Conservation (phyloP, 2,329 filamentous ascomycete species). For the Fusarium sulawesiense region DNA sequence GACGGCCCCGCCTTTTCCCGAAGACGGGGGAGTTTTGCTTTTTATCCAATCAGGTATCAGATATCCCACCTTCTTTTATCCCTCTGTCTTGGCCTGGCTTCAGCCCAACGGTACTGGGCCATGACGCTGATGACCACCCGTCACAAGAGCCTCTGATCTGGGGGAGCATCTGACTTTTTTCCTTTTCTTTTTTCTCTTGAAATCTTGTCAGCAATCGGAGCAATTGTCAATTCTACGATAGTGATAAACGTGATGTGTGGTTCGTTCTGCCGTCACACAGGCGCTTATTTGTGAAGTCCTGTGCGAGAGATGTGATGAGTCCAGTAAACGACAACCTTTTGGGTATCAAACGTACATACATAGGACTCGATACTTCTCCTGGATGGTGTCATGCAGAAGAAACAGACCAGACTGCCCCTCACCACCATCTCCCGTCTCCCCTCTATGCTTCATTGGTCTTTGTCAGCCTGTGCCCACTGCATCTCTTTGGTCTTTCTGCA, state of each 20-base stretch:
- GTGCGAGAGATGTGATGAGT: conserved; percentile 29
- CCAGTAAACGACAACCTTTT: conserved; percentile 4
- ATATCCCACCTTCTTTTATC: conserved; percentile 3
- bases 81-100: conserved; percentile 18
- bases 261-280: conserved; percentile 30
- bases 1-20: conserved; percentile 34
- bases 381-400: conserved; percentile 48
- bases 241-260: conserved; percentile 23
- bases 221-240: neutral
- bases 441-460: conserved; percentile 30
- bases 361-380: conserved; percentile 33
- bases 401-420: conserved; percentile 30
- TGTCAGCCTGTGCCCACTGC: conserved; percentile 27
- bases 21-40: conserved; percentile 16
- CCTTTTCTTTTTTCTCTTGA: neutral
- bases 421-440: conserved; percentile 31
- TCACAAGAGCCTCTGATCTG: conserved; percentile 36
- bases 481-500: conserved; percentile 35
- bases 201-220: conserved; percentile 3
- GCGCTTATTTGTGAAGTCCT: conserved; percentile 33
- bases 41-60: conserved; percentile 26
- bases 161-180: conserved; percentile 37
- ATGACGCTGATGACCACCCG: conserved; percentile 40
- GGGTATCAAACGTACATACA: conserved; percentile 13
- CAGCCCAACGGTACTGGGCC: conserved; percentile 23